phyloP scores from a whole-genome alignment of 306 rosid species.

The Citrullus amarus region DNA sequence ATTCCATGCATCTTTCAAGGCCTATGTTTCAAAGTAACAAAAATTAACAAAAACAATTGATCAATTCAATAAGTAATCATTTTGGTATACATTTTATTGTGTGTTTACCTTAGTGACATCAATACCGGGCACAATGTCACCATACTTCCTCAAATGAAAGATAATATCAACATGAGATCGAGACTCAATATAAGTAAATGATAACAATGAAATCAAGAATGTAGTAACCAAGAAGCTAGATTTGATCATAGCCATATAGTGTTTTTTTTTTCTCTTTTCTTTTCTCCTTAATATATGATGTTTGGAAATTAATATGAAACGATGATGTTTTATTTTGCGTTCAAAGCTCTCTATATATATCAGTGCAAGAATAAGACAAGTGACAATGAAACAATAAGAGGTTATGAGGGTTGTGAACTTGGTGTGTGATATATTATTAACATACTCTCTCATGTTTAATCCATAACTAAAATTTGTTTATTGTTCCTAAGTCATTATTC shows the following conservation, averaged over 20 bases:
- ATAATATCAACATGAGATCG: background rate
- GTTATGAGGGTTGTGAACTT: background rate
- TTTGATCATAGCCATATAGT: background rate
- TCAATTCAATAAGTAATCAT: background rate
- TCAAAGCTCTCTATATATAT: background rate
- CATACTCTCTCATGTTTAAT: too few species aligned
- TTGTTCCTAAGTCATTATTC: too few species aligned
- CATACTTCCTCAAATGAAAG: conserved; percentile 6
- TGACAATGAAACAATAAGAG: too few species aligned
- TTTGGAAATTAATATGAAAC: background rate
- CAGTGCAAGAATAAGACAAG: too few species aligned
- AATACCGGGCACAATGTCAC: background rate
- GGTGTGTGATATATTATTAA: too few species aligned
- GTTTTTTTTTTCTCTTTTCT: background rate
- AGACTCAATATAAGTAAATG: background rate
- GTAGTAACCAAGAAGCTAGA: background rate
- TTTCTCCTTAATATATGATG: too few species aligned
- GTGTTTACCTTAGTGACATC: conserved; percentile 10
- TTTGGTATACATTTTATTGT: background rate
- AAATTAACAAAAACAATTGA: too few species aligned
- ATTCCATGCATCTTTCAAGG: too few species aligned
- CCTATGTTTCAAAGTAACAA: too few species aligned
- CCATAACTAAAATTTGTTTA: too few species aligned
- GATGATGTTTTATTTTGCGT: background rate
- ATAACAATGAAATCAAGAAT: background rate